Evolutionary conservation across 192 early-diverging fungal species (phyloP), one percentile per base, ranked within the genome.

Genomic region (Irineochytrium annulatum): DNA sequence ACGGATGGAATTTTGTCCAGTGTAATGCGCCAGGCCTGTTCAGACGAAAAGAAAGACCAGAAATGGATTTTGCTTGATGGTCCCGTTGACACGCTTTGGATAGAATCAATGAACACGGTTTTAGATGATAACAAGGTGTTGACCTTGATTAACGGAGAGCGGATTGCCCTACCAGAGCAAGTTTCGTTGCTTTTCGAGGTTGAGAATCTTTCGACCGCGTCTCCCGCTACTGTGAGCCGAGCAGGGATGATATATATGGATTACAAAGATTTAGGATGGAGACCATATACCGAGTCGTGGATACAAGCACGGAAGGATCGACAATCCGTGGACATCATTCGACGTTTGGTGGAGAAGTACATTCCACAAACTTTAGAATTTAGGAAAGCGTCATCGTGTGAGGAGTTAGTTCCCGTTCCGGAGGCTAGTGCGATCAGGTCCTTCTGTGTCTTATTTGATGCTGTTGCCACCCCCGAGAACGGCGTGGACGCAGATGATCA

Each of bases 51-150:
- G 43, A 79, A 78, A 16, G 81, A 84, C 46, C 76, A 78, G 57
- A 84, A 84, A 54, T 84, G 81, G 81, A 72, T 81, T 34, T 54
- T 83, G n/a, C 60, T 84, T 39, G 81, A 84, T 59, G 81, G 81
- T 3, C 81, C 81, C 1, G 81, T 84, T 14, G 81, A 84, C 34
- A 81, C 81, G 6, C 69, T 84, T 6, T 84, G 81, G 81, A 84
- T 84, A 43, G 81, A 84, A 55, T 76, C 73, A 19, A 83, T 84
- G 81, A 84, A 84, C 54, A 84, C 79, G 2, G 68, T 84, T 16
- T 54, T 84, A 31, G 81, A 84, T 58, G 81, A 84, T 59, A 84
- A 84, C 61, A 84, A 84, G 52, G 73, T 84, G 3, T 54, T 84
- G 20, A 81, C 78, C 16, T 67, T 84, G 19, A 84, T 79, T 58